phyloP scores from a whole-genome alignment of 108 stramenopile genomes.

The Discostella pseudostelligera region DNA sequence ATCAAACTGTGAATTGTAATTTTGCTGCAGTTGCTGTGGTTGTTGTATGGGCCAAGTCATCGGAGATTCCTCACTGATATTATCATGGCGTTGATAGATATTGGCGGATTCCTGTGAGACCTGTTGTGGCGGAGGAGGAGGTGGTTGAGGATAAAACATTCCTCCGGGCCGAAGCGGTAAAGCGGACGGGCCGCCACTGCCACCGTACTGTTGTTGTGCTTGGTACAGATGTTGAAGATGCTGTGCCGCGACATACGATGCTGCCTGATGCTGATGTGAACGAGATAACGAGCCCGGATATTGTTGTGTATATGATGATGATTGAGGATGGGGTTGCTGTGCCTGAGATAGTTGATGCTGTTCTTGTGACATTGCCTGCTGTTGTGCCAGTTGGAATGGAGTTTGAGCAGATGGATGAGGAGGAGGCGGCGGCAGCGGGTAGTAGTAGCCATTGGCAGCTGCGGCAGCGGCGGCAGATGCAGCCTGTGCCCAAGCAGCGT shows the following conservation, averaged over 20 bases:
- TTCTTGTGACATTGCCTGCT: constrained; percentile 10
- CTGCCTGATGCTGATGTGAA: constrained; percentile 15
- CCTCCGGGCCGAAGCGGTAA: not conserved
- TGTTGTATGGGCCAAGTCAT: constrained; percentile 4
- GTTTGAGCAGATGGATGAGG: constrained; percentile 1
- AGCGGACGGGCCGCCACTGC: not conserved
- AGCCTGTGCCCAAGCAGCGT: constrained; percentile 45
- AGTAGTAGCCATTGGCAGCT: constrained; percentile 38
- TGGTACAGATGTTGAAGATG: constrained; percentile 5
- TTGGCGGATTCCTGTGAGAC: constrained; percentile 1
- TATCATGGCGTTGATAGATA: constrained; percentile 6
- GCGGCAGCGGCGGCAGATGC: constrained; percentile 9
- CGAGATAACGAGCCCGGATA: constrained; percentile 18
- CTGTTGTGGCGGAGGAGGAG: constrained; percentile 9
- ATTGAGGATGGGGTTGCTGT: constrained; percentile 2
- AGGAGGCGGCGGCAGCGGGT: constrained; percentile 37
- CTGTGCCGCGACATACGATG: constrained; percentile 4
- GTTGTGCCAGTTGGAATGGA: not conserved
- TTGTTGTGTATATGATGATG: constrained; percentile 19
- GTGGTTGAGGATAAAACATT: not conserved
- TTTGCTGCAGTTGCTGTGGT: constrained; percentile 2
- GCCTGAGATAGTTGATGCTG: constrained; percentile 19
- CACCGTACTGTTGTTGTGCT: constrained; percentile 1
- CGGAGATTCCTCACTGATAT: constrained; percentile 1
- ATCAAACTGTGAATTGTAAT: not conserved